Evolutionary conservation across 129 eudicot species (phyloP), one percentile per base, ranked within the genome.

Genomic region (Scalesia atractyloides): DNA sequence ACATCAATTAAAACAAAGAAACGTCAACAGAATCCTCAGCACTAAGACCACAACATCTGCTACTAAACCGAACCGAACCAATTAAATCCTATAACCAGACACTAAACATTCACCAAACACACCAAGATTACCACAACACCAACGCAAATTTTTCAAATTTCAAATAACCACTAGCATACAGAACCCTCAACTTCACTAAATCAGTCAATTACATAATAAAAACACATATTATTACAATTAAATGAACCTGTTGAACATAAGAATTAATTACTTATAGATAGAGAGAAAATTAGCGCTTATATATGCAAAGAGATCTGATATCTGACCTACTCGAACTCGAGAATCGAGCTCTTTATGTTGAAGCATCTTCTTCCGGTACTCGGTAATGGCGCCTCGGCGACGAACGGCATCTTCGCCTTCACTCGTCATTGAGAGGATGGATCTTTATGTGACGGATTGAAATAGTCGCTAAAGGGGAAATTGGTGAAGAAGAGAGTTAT

Each of bases 321-420:
- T 54, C 60, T 67, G 66, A 91, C 97, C 96, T 78, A 80, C 77
- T 49, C 92, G 88, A 73, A 82, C 92, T 52, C 97, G 77, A 57
- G 92, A 86, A 66, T 88, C 96, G 53, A 92, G 93, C 77, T 92
- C 97, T 52, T 84, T 89, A 37, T 92, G 97, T 41, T 76, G 95
- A 8, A 92, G 91, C 12, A 89, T 81, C 82, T 89, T 92, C 67
- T 89, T 89, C 68, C 93, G 87, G 79, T 92, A 87, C 10, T 92
- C 97, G 12, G 83, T 73, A 14, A 78, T 57, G 37, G 84, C 88
- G 9, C 70, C 69, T 3, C 89, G 89, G 73, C 97, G 91, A 9
- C 99, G 97, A 34, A 73, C 97, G 26, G 82, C 99, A 52, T 90
- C 99, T 67, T 95, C 99, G 2, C 75, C 76, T 57, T 84, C 96